These are phyloP conservation scores for Oehlia diaphana DNA, from an alignment of 192 early-diverging fungal species.

Conservation along the genomic window DNA sequence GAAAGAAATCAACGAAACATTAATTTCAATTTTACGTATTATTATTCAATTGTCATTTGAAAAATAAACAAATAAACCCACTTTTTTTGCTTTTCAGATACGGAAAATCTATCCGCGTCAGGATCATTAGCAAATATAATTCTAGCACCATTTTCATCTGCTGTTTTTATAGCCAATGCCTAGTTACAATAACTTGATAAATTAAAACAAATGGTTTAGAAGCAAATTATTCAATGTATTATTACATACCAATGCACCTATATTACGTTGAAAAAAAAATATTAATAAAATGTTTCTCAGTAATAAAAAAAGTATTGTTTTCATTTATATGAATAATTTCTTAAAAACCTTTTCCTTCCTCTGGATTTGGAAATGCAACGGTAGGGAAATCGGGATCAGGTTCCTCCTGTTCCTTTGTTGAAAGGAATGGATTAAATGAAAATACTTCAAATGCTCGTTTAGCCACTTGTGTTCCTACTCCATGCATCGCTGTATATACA, in stretches of 20 bases:
- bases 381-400: conserved; percentile 94
- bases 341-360: conserved; percentile 79
- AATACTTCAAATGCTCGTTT: conserved; percentile 66
- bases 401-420: conserved; percentile 63
- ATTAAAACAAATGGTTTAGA: background rate
- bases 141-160: conserved; percentile 50
- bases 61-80: background rate
- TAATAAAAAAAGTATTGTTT: too few relatives aligned
- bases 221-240: background rate
- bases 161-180: conserved; percentile 68
- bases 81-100: conserved; percentile 74
- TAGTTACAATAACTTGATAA: conserved; percentile 7
- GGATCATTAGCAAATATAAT: conserved; percentile 94
- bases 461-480: conserved; percentile 83
- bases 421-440: conserved; percentile 64
- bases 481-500: conserved; percentile 96
- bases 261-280: background rate
- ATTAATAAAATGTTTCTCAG: background rate
- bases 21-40: background rate
- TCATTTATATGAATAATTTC: background rate
- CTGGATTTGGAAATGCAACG: conserved; percentile 82
- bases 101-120: conserved; percentile 89
- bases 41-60: background rate
- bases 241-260: conserved; percentile 22
- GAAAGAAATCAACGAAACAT: background rate